A percentile compares a stretch with the other conserved stretches of the same genome.
phyloP scores from a whole-genome alignment of 768 basidiomycete genomes.

The Pleurotus sapidus region DNA sequence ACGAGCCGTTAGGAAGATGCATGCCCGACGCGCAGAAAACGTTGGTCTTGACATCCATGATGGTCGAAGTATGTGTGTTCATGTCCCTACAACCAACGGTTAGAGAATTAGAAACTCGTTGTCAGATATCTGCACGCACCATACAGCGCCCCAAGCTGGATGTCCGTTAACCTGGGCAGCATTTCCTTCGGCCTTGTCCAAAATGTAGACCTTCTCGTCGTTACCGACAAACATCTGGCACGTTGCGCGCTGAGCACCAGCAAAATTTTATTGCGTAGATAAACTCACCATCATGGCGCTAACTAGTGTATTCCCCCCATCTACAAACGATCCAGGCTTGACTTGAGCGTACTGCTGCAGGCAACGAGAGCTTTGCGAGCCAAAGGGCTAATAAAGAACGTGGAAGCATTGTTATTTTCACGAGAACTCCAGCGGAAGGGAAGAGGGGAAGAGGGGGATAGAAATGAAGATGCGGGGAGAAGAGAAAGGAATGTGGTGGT shows the following conservation, averaged over 20 bases:
- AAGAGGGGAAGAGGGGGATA: background rate
- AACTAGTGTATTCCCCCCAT: conserved; percentile 32
- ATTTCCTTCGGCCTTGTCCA: conserved; percentile 81
- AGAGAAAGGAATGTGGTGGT: conserved; percentile 4
- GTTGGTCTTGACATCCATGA: conserved; percentile 75
- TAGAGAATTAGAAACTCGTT: background rate
- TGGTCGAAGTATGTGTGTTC: conserved; percentile 46
- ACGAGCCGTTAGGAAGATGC: conserved; percentile 81
- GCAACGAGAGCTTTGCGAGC: conserved; percentile 19
- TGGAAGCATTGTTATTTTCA: conserved; percentile 1
- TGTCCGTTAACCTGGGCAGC: conserved; percentile 51
- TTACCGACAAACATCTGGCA: conserved; percentile 67
- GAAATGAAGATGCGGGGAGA: conserved; percentile 6
- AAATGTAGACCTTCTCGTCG: conserved; percentile 67
- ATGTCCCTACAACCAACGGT: conserved; percentile 47
- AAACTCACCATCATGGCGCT: conserved; percentile 37
- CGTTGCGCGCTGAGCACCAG: too few relatives aligned
- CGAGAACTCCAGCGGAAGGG: background rate
- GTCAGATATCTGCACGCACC: conserved; percentile 3
- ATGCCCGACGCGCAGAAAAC: conserved; percentile 83
- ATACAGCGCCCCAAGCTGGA: conserved; percentile 53
- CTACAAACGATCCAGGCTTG: conserved; percentile 30
- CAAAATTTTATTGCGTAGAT: background rate
- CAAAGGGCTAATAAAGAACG: conserved; percentile 21
- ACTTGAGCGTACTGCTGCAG: conserved; percentile 18